Conservation (phyloP, 371 early-diverging fungal species). For the Actinomucor elegans region DNA sequence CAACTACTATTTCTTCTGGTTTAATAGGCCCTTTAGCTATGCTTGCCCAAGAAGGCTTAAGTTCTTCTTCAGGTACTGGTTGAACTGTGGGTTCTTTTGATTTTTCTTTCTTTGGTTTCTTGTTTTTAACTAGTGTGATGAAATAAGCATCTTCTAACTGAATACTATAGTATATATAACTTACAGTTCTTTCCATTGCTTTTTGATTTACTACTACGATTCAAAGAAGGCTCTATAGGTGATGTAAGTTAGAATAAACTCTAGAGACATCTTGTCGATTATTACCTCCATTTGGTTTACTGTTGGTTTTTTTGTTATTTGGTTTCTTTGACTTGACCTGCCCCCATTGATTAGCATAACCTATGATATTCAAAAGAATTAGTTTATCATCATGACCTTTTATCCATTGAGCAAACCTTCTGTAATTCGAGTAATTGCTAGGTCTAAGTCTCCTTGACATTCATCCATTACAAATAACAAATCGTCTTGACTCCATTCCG, state of each 20-base stretch:
- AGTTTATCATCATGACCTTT: not conserved
- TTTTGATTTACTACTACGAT: not conserved
- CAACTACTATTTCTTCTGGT: conserved; percentile 1
- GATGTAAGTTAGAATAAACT: too few relatives aligned
- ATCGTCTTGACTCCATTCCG: conserved; percentile 26
- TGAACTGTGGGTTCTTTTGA: not conserved
- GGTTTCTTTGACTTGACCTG: conserved; percentile 26
- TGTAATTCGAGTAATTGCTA: conserved; percentile 24
- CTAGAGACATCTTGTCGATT: too few relatives aligned
- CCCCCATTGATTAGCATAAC: conserved; percentile 28
- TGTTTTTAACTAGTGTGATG: too few relatives aligned
- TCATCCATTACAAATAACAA: conserved; percentile 29
- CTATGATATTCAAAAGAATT: not conserved
- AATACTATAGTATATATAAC: not conserved
- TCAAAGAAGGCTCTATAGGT: too few relatives aligned
- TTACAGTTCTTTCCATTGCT: not conserved
- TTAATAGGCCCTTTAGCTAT: conserved; percentile 17
- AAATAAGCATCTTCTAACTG: too few relatives aligned
- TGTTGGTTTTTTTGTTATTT: too few relatives aligned
- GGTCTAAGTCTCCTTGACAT: conserved; percentile 26
- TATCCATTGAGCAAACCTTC: too few relatives aligned
- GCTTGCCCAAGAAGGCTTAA: conserved; percentile 33
- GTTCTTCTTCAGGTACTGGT: conserved; percentile 1
- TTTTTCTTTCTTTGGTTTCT: conserved; percentile 1
- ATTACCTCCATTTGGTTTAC: too few relatives aligned